Percentiles rank a stretch among this genome's conserved stretches.
Conservation (phyloP, 2,329 filamentous ascomycete species). For the Hirsutella thompsonii region DNA sequence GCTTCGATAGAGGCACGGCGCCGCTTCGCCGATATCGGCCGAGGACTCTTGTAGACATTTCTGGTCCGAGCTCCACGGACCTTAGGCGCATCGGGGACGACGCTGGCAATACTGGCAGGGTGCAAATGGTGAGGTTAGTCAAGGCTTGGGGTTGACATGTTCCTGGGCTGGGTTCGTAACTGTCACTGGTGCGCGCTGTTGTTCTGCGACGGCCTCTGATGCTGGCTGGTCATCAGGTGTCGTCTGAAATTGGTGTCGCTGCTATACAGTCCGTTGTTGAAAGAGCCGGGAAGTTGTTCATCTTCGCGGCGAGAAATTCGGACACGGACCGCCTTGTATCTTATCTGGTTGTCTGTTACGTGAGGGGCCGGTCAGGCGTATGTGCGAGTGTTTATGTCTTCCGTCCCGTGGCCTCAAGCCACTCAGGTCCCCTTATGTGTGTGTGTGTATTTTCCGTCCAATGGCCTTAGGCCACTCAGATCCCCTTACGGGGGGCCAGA, state of each 20-base stretch:
- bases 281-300: neutral
- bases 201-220: neutral
- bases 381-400: too few relatives aligned
- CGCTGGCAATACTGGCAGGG: slow-evolving; percentile 1
- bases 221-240: neutral
- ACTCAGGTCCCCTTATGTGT: too few relatives aligned
- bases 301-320: neutral
- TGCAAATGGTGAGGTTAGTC: slow-evolving; percentile 1
- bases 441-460: too few relatives aligned
- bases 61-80: neutral
- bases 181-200: neutral
- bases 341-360: neutral
- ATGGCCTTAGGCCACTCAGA: too few relatives aligned
- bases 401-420: too few relatives aligned
- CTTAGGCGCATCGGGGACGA: slow-evolving; percentile 1
- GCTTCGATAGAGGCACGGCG: neutral
- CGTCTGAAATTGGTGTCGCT: neutral
- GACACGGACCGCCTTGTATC: neutral
- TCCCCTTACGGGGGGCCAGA: too few relatives aligned
- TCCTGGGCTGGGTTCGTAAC: neutral
- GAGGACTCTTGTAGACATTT: neutral
- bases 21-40: slow-evolving; percentile 1
- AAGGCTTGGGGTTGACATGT: slow-evolving; percentile 1
- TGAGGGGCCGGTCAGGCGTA: too few relatives aligned
- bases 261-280: slow-evolving; percentile 1